These are phyloP conservation scores for Oleoguttula mirabilis DNA, from an alignment of 495 filamentous ascomycete genomes.

Conservation along the genomic window DNA sequence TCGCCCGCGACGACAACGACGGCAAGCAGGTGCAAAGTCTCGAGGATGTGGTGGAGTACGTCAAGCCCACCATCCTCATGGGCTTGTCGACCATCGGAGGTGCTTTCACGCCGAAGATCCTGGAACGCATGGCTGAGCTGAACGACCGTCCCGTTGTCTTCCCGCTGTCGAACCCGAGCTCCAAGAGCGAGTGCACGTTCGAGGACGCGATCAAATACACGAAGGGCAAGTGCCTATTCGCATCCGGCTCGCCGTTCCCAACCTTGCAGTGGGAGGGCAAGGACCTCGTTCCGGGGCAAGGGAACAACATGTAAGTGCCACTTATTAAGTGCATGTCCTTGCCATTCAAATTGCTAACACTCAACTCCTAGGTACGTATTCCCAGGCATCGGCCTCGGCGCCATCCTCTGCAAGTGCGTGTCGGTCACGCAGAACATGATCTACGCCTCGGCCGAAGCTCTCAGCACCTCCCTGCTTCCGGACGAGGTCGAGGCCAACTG, in stretches of 20 bases:
- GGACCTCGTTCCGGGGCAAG: slow-evolving; percentile 80
- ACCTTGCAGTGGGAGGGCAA: slow-evolving; percentile 53
- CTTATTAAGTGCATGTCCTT: neutral
- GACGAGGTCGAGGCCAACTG: slow-evolving; percentile 70
- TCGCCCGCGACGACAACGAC: slow-evolving; percentile 83
- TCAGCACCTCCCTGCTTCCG: slow-evolving; percentile 63
- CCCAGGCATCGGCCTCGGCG: slow-evolving; percentile 89
- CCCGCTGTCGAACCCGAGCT: slow-evolving; percentile 86
- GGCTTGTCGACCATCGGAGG: slow-evolving; percentile 90
- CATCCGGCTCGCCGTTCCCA: slow-evolving; percentile 87
- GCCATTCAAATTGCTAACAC: neutral
- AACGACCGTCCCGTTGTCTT: slow-evolving; percentile 80
- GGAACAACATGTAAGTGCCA: slow-evolving; percentile 28
- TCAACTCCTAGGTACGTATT: slow-evolving; percentile 68
- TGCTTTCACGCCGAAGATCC: slow-evolving; percentile 79
- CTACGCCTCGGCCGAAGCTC: slow-evolving; percentile 76
- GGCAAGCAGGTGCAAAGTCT: slow-evolving; percentile 83
- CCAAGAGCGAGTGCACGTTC: slow-evolving; percentile 94
- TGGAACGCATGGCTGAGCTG: slow-evolving; percentile 71
- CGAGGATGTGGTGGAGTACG: slow-evolving; percentile 82
- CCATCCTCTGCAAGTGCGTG: slow-evolving; percentile 81
- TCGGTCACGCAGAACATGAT: slow-evolving; percentile 91
- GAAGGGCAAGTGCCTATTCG: slow-evolving; percentile 81
- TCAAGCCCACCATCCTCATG: slow-evolving; percentile 87
- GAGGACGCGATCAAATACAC: slow-evolving; percentile 83